Base-by-base conservation (phyloP, 2,329 filamentous ascomycete genomes). In the Diaporthe sp. region DNA sequence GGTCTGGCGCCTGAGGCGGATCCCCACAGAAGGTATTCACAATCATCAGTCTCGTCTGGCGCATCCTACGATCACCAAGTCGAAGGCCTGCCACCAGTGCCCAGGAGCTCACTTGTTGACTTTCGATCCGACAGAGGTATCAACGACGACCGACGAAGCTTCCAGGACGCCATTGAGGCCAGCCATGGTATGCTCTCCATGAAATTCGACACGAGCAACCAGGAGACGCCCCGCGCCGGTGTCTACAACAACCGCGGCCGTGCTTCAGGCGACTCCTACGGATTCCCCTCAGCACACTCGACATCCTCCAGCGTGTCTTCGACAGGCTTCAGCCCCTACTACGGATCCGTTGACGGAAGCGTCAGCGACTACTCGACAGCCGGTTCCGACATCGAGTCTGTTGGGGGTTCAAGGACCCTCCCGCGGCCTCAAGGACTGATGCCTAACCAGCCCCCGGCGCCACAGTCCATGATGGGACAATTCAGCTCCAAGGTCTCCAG, bases 401-500 rank as follows among this genome's bases (percentile, higher is more conserved):
- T 94, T 72, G 90, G 91, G 50, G 70, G 55, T 7, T 95, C 95
- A 68, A 90, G 96, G 79, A 96, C 95, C n/a, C 87, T 98, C 3
- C 95, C 96, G 1, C 90, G 95, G 71, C 95, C 95, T 1, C 92
- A 92, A 35, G 92, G 90, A 50, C 80, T 89, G 71, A 87, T 89
- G 85, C 86, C 86, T 57, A 91, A 89, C 74, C 89, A 88, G 77
- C 89, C 92, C 42, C 95, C 95, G 1, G 95, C 95, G 25, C 96
- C 95, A 2, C 94, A 97, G 82, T 97, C 96, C 0, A 98, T 99
- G 95, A 99, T 99, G 97, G 92, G 95, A 70, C 96, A 97, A 80
- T 98, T 98, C 86, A 98, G 95, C 85, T 98, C 96, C 77, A 98
- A 98, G 86, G 93, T 98, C 70, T 96, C 95, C 0, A 96, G 95